Conservation (phyloP, 73 alveolate species). For the Stentor roeselii region DNA sequence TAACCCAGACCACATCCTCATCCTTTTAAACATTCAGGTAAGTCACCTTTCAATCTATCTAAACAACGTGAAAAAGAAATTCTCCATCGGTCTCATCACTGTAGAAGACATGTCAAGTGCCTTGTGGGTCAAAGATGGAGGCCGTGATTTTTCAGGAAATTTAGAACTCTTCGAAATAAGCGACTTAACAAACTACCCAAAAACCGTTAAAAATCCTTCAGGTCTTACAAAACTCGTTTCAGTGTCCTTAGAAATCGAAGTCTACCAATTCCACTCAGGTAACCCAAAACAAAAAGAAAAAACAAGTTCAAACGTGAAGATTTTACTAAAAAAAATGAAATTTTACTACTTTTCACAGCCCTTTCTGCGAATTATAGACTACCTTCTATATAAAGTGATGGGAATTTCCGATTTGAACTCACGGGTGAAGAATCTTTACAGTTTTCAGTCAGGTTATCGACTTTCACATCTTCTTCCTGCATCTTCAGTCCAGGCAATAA, state of each 20-base stretch:
- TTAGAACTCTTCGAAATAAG: not conserved
- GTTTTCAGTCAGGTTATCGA: not conserved
- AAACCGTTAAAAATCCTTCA: not conserved
- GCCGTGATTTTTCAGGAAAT: not conserved
- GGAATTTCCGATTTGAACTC: not conserved
- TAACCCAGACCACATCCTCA: not conserved
- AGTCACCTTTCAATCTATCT: not conserved
- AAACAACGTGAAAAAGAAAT: not conserved
- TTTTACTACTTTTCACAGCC: not conserved
- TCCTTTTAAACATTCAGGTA: not conserved
- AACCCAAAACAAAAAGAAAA: not conserved
- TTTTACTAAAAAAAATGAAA: not conserved
- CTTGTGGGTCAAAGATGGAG: not conserved
- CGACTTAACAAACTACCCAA: constrained; percentile 12
- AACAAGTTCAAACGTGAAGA: not conserved
- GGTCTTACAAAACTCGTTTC: not conserved
- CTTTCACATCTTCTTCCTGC: not conserved
- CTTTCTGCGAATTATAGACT: not conserved
- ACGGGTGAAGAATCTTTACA: not conserved
- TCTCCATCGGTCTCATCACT: not conserved
- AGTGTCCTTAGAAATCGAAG: not conserved
- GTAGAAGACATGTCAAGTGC: not conserved
- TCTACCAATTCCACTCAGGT: not conserved
- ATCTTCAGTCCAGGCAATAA: not conserved
- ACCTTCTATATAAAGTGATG: not conserved